A percentile compares a stretch with the other conserved stretches of the same genome.
Conservation (phyloP, 2,329 filamentous ascomycete genomes). For the Fusarium musae region DNA sequence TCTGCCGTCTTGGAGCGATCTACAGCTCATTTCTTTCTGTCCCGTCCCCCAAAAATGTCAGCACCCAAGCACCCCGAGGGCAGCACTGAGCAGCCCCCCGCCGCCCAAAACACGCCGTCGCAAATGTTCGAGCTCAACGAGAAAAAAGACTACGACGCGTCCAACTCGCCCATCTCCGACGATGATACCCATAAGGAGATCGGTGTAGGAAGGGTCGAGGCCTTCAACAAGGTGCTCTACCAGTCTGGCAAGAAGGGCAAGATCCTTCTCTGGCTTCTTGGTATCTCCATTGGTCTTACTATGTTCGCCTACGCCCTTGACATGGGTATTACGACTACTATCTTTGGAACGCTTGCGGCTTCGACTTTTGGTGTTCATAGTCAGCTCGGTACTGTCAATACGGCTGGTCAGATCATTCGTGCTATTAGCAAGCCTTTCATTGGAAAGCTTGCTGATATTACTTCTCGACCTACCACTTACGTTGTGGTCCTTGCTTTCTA, state of each 20-base stretch:
- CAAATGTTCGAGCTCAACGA: slow-evolving; percentile 21
- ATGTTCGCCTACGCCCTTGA: slow-evolving; percentile 55
- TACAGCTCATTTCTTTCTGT: background rate
- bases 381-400: slow-evolving; percentile 48
- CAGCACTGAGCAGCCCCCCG: background rate
- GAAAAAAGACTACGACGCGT: slow-evolving; percentile 20
- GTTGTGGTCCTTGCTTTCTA: slow-evolving; percentile 54
- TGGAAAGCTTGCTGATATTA: slow-evolving; percentile 53
- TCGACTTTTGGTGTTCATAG: slow-evolving; percentile 50
- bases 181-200: slow-evolving; percentile 27
- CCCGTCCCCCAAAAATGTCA: slow-evolving; percentile 3
- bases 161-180: slow-evolving; percentile 16
- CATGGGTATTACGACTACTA: slow-evolving; percentile 49
- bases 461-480: slow-evolving; percentile 53
- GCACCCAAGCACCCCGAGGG: slow-evolving; percentile 7
- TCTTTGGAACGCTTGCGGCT: slow-evolving; percentile 50
- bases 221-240: slow-evolving; percentile 55
- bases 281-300: slow-evolving; percentile 50
- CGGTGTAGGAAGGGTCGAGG: slow-evolving; percentile 51
- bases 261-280: slow-evolving; percentile 50
- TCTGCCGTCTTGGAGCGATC: background rate
- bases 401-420: slow-evolving; percentile 50
- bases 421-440: slow-evolving; percentile 54
- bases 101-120: background rate
- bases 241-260: slow-evolving; percentile 50